Evolutionary conservation across 2,329 filamentous ascomycete species (phyloP).

Genomic region (Hypoxylon sp.): DNA sequence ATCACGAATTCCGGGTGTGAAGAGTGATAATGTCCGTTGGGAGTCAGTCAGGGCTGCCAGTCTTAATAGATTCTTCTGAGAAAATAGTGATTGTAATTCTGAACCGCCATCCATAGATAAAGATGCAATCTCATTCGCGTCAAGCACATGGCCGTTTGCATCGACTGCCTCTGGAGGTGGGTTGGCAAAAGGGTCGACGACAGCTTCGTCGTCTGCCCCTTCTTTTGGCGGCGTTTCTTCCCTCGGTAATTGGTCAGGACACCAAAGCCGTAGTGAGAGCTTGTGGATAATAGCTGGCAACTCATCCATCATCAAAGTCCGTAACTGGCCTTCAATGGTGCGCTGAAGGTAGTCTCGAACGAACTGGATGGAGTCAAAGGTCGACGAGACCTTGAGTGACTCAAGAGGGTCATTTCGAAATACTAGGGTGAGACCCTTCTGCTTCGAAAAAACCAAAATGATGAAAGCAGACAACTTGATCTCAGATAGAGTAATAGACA

Average conservation of each 20-base stretch:
- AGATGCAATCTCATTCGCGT: slow-evolving; percentile 80
- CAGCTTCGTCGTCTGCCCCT: slow-evolving; percentile 67
- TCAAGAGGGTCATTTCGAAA: slow-evolving; percentile 98
- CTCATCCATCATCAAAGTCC: slow-evolving; percentile 97
- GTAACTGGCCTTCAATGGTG: slow-evolving; percentile 93
- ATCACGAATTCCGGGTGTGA: slow-evolving; percentile 91
- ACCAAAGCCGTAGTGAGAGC: slow-evolving; percentile 89
- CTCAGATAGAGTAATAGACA: slow-evolving; percentile 95
- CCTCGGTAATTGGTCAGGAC: slow-evolving; percentile 83
- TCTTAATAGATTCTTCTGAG: slow-evolving; percentile 91
- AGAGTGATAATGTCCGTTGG: slow-evolving; percentile 89
- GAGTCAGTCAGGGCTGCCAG: slow-evolving; percentile 88
- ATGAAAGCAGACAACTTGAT: slow-evolving; percentile 97
- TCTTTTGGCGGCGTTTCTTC: slow-evolving; percentile 71
- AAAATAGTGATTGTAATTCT: slow-evolving; percentile 91
- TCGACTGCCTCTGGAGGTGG: slow-evolving; percentile 88
- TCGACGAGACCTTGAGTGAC: slow-evolving; percentile 97
- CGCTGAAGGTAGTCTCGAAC: slow-evolving; percentile 96
- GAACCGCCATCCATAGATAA: slow-evolving; percentile 83
- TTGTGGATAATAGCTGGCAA: slow-evolving; percentile 96
- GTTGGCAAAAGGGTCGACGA: slow-evolving; percentile 84
- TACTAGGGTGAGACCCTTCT: slow-evolving; percentile 95
- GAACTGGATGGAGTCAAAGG: slow-evolving; percentile 98
- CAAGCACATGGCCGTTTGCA: slow-evolving; percentile 81
- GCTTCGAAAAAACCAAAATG: slow-evolving; percentile 96